Conservation (phyloP, 768 basidiomycete species). For the Paxillus ammoniavirescens region DNA sequence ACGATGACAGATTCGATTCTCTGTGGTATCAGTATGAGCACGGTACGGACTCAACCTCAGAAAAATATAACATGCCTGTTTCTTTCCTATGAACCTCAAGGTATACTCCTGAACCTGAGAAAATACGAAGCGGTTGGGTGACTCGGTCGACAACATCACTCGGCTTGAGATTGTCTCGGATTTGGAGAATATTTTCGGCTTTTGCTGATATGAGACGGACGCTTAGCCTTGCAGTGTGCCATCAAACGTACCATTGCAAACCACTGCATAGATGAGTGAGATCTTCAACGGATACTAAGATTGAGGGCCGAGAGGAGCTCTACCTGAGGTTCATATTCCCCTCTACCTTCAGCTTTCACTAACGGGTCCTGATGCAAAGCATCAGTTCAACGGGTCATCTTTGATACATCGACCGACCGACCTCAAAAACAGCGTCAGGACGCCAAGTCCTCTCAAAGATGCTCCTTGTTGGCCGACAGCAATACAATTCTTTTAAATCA, state of each 20-base stretch:
- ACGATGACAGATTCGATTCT: slow-evolving; percentile 56
- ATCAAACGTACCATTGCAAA: slow-evolving; percentile 45
- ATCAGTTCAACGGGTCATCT: neutral
- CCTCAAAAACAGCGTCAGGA: slow-evolving; percentile 57
- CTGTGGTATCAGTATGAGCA: slow-evolving; percentile 31
- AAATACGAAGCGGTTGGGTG: slow-evolving; percentile 61
- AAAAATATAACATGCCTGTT: slow-evolving; percentile 41
- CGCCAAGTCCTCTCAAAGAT: slow-evolving; percentile 54
- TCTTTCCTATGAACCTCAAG: slow-evolving; percentile 45
- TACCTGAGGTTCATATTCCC: slow-evolving; percentile 55
- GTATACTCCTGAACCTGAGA: slow-evolving; percentile 63
- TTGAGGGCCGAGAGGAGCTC: slow-evolving; percentile 1
- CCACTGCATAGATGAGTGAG: slow-evolving; percentile 36
- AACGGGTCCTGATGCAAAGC: slow-evolving; percentile 44
- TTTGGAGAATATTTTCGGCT: slow-evolving; percentile 56
- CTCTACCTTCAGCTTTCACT: slow-evolving; percentile 46
- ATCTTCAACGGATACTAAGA: neutral
- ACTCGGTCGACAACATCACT: slow-evolving; percentile 56
- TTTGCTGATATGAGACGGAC: slow-evolving; percentile 2
- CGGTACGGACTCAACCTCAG: neutral
- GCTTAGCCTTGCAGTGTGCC: neutral
- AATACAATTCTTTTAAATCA: slow-evolving; percentile 60
- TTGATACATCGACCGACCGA: slow-evolving; percentile 11
- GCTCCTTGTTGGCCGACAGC: slow-evolving; percentile 49
- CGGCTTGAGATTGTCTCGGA: slow-evolving; percentile 51